Evolutionary conservation across 371 early-diverging fungal species (phyloP), one percentile per base, ranked within the genome.

Genomic region (Mucor saturninus): DNA sequence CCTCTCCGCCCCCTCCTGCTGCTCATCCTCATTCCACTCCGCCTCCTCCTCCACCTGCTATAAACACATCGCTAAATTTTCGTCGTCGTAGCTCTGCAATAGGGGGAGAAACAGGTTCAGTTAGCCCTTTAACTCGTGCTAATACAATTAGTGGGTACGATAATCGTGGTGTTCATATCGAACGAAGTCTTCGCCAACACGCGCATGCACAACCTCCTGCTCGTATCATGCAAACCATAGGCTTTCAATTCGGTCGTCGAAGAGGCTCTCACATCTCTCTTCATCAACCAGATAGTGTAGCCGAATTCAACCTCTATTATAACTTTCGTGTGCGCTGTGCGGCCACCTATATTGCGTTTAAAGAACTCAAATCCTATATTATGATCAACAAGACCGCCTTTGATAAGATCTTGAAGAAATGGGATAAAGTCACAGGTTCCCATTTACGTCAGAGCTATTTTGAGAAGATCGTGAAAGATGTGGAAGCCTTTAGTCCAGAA

Each of bases 341-440:
- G 38, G 59, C 65, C 4, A 40, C 77, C 50, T 94, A 87, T 62
- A 89, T 94, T 31, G 75, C 85, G 29, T 71, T 96, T 0, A 84
- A 85, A 26, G 95, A 95, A 56, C 81, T 97, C 11, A 85, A 91
- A 50, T 86, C 93, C 6, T 99, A 91, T 62, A 86, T 88, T 38
- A 86, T 91, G 43, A 82, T 96, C 49, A 98, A 99, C 80, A 74
- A 84, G 54, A 94, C 92, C 0, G 97, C 95, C 2, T 97, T 99
- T 75, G 81, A 84, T 70, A 98, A 95, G 75, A 92, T 97, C 64
- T 75, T 97, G n/a, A 97, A 96, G 71, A 96, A 97, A 77, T 93
- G 88, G 69, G 97, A 98, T 81, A 98, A 95, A 42, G 89, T 91
- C 29, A 84, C 89, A 0, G 74, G 70, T 11, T 75, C 74, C 14